Percentiles rank a stretch among this genome's conserved stretches.
phyloP scores from a whole-genome alignment of 2,329 filamentous ascomycete genomes.

The Malbranchea cinnamomea region DNA sequence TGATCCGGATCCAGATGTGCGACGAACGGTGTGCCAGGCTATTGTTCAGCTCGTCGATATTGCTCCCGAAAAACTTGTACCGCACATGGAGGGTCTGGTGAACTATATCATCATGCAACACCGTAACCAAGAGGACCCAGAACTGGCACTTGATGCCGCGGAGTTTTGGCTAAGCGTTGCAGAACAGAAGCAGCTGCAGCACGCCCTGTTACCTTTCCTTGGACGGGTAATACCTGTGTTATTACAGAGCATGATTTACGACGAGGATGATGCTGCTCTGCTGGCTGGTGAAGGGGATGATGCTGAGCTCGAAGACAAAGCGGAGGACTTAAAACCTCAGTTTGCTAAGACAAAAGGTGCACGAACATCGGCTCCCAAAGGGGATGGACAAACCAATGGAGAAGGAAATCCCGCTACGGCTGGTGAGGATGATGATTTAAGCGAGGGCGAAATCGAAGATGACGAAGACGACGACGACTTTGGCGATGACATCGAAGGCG shows the following conservation, averaged over 20 bases:
- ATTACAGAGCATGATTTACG: slow-evolving; percentile 90
- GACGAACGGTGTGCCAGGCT: slow-evolving; percentile 81
- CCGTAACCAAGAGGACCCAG: slow-evolving; percentile 62
- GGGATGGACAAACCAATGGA: slow-evolving; percentile 24
- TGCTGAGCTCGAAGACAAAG: slow-evolving; percentile 78
- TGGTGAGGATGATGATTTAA: slow-evolving; percentile 52
- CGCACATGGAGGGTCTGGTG: slow-evolving; percentile 74
- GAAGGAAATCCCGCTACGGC: slow-evolving; percentile 34
- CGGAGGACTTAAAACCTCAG: slow-evolving; percentile 79
- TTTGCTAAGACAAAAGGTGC: slow-evolving; percentile 62
- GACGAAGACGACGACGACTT: slow-evolving; percentile 58
- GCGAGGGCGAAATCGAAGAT: slow-evolving; percentile 70
- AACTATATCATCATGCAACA: slow-evolving; percentile 90
- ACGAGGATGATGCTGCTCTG: slow-evolving; percentile 77
- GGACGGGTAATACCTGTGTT: slow-evolving; percentile 77
- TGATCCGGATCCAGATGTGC: slow-evolving; percentile 66
- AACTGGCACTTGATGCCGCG: slow-evolving; percentile 82
- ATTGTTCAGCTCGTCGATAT: slow-evolving; percentile 88
- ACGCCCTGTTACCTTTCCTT: slow-evolving; percentile 61
- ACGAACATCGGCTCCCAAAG: slow-evolving; percentile 41
- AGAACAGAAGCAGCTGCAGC: slow-evolving; percentile 69
- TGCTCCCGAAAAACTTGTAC: slow-evolving; percentile 75
- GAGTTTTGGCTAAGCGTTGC: slow-evolving; percentile 96
- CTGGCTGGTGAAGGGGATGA: slow-evolving; percentile 76
- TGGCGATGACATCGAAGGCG: slow-evolving; percentile 65